Evolutionary conservation across 169 alveolate species (phyloP).

Genomic region (Cryptosporidium muris): DNA sequence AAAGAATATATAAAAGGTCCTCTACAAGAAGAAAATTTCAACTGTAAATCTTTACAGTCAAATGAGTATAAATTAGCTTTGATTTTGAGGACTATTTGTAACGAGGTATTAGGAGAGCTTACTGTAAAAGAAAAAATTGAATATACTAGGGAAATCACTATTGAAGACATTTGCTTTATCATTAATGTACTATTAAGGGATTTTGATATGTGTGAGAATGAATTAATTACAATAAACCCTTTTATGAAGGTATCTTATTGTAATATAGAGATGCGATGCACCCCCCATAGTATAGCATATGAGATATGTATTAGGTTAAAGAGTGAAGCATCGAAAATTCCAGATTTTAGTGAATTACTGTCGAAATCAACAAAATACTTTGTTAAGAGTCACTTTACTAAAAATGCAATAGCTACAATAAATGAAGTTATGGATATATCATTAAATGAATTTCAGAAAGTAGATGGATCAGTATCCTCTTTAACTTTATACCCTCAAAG

Average conservation of each 20-base stretch:
- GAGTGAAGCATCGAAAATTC: conserved; percentile 14
- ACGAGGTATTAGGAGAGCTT: too few relatives aligned
- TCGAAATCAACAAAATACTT: conserved; percentile 28
- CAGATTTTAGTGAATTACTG: conserved; percentile 12
- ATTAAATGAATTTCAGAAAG: background rate
- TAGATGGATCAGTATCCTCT: conserved; percentile 1
- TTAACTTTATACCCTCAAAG: conserved; percentile 39
- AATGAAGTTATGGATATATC: conserved; percentile 7
- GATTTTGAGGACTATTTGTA: too few relatives aligned
- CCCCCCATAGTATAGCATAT: conserved; percentile 25
- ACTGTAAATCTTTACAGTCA: too few relatives aligned
- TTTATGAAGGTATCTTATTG: conserved; percentile 6
- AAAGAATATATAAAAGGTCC: too few relatives aligned
- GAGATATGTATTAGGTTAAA: conserved; percentile 46
- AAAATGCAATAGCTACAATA: conserved; percentile 44
- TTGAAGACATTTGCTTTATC: background rate
- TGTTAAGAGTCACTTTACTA: conserved; percentile 24
- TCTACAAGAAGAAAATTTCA: too few relatives aligned
- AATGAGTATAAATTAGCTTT: too few relatives aligned
- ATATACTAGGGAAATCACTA: background rate
- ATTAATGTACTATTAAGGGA: background rate
- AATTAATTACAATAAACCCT: conserved; percentile 6
- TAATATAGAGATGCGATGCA: background rate
- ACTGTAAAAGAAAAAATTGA: too few relatives aligned
- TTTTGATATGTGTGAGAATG: conserved; percentile 47